phyloP scores from a whole-genome alignment of 2,329 filamentous ascomycete genomes.

The Didymella pomorum region DNA sequence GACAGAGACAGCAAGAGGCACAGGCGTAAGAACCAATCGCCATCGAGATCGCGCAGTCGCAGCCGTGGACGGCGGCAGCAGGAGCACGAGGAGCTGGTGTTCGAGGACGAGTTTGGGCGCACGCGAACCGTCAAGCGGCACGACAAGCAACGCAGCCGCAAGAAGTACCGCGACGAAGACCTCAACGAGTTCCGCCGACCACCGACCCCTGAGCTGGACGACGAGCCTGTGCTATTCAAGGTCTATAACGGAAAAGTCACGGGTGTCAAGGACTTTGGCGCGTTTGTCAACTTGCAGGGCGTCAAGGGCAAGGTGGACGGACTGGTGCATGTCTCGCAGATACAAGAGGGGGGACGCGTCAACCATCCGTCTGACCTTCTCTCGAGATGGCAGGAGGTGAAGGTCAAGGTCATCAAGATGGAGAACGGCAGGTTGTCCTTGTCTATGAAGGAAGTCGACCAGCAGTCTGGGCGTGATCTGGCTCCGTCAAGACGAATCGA shows the following conservation, averaged over 20 bases:
- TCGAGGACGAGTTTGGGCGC: conserved; percentile 67
- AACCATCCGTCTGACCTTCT: conserved; percentile 92
- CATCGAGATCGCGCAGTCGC: conserved; percentile 61
- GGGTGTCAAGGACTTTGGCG: conserved; percentile 93
- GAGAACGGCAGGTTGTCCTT: conserved; percentile 83
- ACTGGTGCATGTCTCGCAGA: conserved; percentile 89
- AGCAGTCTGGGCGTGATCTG: conserved; percentile 83
- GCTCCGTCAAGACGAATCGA: conserved; percentile 79
- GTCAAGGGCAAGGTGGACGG: conserved; percentile 90
- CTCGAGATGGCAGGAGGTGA: conserved; percentile 80
- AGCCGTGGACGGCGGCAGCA: conserved; percentile 47
- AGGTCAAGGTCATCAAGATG: conserved; percentile 90
- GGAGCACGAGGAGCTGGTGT: conserved; percentile 61
- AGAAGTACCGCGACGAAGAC: conserved; percentile 48
- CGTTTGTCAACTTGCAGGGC: conserved; percentile 89
- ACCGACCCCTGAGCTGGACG: conserved; percentile 79
- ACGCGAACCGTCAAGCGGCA: conserved; percentile 52
- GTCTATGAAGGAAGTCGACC: conserved; percentile 98
- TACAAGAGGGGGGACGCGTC: conserved; percentile 83
- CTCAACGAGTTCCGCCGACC: conserved; percentile 71
- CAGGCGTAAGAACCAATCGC: conserved; percentile 59
- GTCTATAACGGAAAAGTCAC: conserved; percentile 90
- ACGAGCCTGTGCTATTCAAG: conserved; percentile 81
- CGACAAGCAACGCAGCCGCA: conserved; percentile 53
- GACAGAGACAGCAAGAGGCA: conserved; percentile 53